These are phyloP conservation scores for Fusarium lateritium DNA, from an alignment of 2,329 filamentous ascomycete species.

Conservation along the genomic window DNA sequence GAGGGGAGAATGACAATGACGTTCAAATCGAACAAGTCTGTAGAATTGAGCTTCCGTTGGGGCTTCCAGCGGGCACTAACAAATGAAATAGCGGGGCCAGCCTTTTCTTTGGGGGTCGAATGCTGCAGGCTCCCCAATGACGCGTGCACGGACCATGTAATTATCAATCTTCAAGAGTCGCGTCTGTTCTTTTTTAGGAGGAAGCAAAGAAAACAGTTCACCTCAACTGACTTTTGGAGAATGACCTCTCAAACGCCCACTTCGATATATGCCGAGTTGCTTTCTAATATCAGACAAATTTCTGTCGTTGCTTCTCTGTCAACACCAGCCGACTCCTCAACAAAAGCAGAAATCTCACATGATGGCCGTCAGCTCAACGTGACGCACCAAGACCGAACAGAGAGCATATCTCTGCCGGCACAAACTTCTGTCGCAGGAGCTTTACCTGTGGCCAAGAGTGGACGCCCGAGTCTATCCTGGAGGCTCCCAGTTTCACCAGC, in stretches of 20 bases:
- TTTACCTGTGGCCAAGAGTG: constrained; percentile 57
- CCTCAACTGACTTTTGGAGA: background rate
- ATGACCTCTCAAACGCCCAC: constrained; percentile 45
- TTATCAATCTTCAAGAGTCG: constrained; percentile 31
- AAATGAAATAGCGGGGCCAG: constrained; percentile 45
- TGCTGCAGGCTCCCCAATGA: constrained; percentile 12
- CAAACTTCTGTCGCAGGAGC: constrained; percentile 53
- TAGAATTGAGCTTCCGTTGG: constrained; percentile 47
- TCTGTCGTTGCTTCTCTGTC: constrained; percentile 69
- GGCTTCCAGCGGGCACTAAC: constrained; percentile 45
- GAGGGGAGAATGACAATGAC: constrained; percentile 43
- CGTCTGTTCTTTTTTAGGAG: constrained; percentile 6
- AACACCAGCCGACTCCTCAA: constrained; percentile 60
- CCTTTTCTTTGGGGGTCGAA: constrained; percentile 41
- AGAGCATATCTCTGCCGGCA: constrained; percentile 61
- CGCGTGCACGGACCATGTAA: constrained; percentile 43
- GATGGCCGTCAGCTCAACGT: constrained; percentile 64
- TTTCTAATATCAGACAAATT: constrained; percentile 75
- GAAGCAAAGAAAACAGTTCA: constrained; percentile 2
- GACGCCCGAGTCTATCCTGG: constrained; percentile 63
- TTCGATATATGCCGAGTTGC: constrained; percentile 74
- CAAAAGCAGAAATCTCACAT: constrained; percentile 60
- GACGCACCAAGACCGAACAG: constrained; percentile 59
- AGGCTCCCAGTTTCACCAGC: constrained; percentile 62
- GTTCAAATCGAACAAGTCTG: constrained; percentile 27